Conservation (phyloP, 106 monocot species). For the Dactylorhiza incarnata region DNA sequence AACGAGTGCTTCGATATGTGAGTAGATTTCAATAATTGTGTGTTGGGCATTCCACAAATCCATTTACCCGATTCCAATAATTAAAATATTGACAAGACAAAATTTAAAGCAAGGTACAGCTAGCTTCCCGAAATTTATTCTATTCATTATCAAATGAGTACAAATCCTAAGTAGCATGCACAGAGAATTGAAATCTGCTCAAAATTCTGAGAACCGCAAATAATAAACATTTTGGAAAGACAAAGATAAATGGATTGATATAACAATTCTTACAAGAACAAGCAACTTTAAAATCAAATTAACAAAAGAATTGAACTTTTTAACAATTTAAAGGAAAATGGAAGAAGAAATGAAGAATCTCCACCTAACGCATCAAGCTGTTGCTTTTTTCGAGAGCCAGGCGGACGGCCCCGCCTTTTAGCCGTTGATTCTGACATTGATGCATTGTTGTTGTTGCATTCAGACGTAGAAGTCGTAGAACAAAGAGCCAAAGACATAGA, state of each 20-base stretch:
- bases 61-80: too few species aligned
- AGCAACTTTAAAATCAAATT: background rate
- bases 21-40: too few species aligned
- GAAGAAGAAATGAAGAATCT: background rate
- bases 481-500: slow-evolving; percentile 47
- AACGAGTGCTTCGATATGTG: too few species aligned
- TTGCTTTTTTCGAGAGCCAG: slow-evolving; percentile 54
- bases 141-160: background rate
- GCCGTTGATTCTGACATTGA: slow-evolving; percentile 21
- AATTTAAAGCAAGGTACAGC: background rate
- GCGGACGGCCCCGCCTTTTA: slow-evolving; percentile 57
- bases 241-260: background rate
- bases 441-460: slow-evolving; percentile 14
- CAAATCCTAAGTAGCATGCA: background rate
- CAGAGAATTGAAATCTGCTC: background rate
- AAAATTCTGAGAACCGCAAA: background rate
- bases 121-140: background rate
- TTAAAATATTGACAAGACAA: background rate
- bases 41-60: too few species aligned
- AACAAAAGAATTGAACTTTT: background rate
- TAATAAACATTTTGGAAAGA: background rate
- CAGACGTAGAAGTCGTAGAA: slow-evolving; percentile 23
- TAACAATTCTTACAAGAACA: background rate
- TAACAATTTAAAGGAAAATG: background rate
- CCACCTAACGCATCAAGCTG: slow-evolving; percentile 66